phyloP scores from a whole-genome alignment of 78 protist genomes.

The Tieghemostelium lacteum region DNA sequence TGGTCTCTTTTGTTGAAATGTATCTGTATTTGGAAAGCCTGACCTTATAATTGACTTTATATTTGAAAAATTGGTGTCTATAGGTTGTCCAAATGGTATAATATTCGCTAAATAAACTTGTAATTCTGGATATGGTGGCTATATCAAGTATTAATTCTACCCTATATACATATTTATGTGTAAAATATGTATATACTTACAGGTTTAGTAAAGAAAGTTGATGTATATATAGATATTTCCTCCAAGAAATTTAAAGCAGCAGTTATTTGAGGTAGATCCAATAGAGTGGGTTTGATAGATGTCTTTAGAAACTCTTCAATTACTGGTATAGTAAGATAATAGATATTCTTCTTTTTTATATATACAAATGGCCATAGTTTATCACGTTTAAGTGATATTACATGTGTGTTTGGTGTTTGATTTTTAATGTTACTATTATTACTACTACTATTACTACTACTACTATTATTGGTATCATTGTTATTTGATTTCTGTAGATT shows the following conservation, averaged over 20 bases:
- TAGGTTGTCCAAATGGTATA: conserved; percentile 82
- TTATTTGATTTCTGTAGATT: not conserved
- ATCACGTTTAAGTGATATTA: conserved; percentile 53
- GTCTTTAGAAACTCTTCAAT: conserved; percentile 40
- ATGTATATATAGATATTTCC: conserved; percentile 32
- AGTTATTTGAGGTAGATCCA: conserved; percentile 59
- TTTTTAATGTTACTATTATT: conserved; percentile 2
- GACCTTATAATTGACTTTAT: conserved; percentile 40
- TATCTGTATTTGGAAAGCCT: conserved; percentile 46
- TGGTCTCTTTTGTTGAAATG: conserved; percentile 40
- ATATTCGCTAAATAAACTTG: conserved; percentile 64
- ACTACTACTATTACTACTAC: not conserved
- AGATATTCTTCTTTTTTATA: conserved; percentile 45
- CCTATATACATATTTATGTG: not conserved
- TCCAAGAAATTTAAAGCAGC: conserved; percentile 69
- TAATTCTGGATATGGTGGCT: conserved; percentile 76
- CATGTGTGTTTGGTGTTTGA: conserved; percentile 70
- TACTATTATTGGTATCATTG: not conserved
- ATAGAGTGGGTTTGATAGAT: conserved; percentile 20
- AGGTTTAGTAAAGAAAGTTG: conserved; percentile 36
- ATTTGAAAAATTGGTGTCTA: conserved; percentile 57
- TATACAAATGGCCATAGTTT: conserved; percentile 65
- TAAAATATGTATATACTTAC: not conserved
- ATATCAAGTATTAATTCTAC: not conserved
- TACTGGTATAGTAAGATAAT: conserved; percentile 46